Evolutionary conservation across 768 basidiomycete species (phyloP).

Genomic region (Boletus rufocinnamomeus): DNA sequence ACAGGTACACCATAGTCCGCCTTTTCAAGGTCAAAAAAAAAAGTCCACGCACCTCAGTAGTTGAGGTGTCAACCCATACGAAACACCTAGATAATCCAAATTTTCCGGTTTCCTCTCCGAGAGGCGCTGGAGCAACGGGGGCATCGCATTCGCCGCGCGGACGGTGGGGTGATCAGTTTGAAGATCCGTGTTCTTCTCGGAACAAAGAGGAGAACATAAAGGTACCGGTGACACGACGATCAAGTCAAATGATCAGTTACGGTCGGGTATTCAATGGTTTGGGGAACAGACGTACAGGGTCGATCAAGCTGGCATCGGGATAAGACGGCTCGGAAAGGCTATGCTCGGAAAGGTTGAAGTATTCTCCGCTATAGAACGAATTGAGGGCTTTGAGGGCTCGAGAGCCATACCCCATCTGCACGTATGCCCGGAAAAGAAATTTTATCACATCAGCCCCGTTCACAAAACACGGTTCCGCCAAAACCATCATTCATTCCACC

Average conservation of each 20-base stretch:
- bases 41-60: conserved; percentile 60
- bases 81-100: conserved; percentile 94
- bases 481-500: background rate
- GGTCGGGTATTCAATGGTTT: background rate
- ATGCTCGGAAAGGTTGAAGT: conserved; percentile 81
- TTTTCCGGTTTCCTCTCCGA: conserved; percentile 87
- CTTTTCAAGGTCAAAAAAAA: background rate
- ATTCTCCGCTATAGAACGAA: conserved; percentile 91
- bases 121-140: conserved; percentile 87
- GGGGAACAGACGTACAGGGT: conserved; percentile 38
- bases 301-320: conserved; percentile 55
- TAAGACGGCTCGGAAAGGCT: conserved; percentile 51
- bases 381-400: conserved; percentile 85
- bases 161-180: conserved; percentile 79
- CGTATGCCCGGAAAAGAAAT: background rate
- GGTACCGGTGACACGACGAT: background rate
- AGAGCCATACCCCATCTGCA: conserved; percentile 95
- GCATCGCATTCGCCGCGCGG: conserved; percentile 78
- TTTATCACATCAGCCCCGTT: conserved; percentile 3
- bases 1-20: too few relatives aligned
- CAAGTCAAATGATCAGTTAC: conserved; percentile 4
- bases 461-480: background rate
- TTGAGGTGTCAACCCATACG: conserved; percentile 88
- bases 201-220: background rate
- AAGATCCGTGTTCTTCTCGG: conserved; percentile 49